Conservation (phyloP, 257 asterid genomes). For the Ballota nigra region DNA sequence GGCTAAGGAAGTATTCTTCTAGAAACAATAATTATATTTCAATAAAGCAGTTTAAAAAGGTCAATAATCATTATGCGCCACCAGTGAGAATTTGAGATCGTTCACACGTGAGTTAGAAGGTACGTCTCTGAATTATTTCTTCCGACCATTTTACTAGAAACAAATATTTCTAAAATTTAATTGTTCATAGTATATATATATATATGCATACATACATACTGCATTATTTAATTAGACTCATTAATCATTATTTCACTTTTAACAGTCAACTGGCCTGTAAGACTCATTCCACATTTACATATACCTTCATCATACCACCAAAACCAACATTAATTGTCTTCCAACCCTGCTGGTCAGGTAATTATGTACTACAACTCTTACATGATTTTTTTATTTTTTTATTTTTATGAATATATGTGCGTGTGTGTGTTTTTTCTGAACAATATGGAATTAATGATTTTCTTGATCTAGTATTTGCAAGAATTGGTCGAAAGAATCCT, state of each 20-base stretch:
- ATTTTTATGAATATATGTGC: background rate
- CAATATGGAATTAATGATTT: background rate
- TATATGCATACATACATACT: background rate
- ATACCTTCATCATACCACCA: background rate
- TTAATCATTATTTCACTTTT: background rate
- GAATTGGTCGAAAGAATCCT: background rate
- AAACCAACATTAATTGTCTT: background rate
- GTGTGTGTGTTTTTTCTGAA: too few relatives aligned
- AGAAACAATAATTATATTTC: background rate
- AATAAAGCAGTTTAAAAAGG: background rate
- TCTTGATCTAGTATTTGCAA: background rate
- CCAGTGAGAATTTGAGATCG: background rate
- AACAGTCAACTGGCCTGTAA: background rate
- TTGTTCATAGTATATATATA: too few relatives aligned
- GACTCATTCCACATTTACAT: background rate
- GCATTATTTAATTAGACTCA: background rate
- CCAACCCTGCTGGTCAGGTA: background rate
- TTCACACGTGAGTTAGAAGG: background rate
- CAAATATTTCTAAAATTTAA: background rate
- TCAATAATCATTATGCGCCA: background rate
- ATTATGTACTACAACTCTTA: background rate
- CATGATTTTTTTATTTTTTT: background rate
- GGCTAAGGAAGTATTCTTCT: background rate
- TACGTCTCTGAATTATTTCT: background rate
- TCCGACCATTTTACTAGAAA: background rate